Evolutionary conservation across 2,329 filamentous ascomycete genomes (phyloP), one percentile per base, ranked within the genome.

Genomic region (Neofusicoccum kwambonambiense): DNA sequence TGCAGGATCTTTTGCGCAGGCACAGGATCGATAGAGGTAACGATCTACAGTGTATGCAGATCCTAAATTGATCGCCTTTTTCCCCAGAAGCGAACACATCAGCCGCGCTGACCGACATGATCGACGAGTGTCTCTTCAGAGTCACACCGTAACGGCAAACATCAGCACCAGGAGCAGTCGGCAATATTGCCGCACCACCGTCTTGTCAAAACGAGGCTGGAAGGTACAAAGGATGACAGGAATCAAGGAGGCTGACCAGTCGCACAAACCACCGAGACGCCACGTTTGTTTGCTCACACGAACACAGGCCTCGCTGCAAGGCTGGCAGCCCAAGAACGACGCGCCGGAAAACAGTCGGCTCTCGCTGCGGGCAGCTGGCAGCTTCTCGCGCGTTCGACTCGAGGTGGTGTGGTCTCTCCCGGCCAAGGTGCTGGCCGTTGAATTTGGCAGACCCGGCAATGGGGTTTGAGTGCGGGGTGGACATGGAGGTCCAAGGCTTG

Each of bases 1-100:
- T 58, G 56, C 56, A 58, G 56, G n/a, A 58, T 58, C 41, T 47
- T 19, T 45, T 34, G 41, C 56, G 56, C 56, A 58, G 56, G 56
- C 56, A 58, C 56, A 58, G 27, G n/a, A 19, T n/a, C 56, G 41
- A 34, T 35, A n/a, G 27, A 60, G 56, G 56, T 49, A 49, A 60
- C 56, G 56, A 60, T 60, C 56, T 60, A 60, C 56, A 45, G 42
- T 31, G 44, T 35, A 15, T 42, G 56, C 56, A 22, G 56, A 60
- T 60, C 56, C 31, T 35, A 34, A 60, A 42, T 60, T 47, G 56
- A 60, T 60, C 56, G 31, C 6, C 31, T 45, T 27, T 44, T 8
- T 47, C 31, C 31, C 31, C 56, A 22, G 50, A 34, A 45, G 56
- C 56, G 42, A 45, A 35, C 56, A 47, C 41, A 60, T 60, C 56